Base-by-base conservation (phyloP, 2,329 filamentous ascomycete species). In the Pestalotiopsis sp. region DNA sequence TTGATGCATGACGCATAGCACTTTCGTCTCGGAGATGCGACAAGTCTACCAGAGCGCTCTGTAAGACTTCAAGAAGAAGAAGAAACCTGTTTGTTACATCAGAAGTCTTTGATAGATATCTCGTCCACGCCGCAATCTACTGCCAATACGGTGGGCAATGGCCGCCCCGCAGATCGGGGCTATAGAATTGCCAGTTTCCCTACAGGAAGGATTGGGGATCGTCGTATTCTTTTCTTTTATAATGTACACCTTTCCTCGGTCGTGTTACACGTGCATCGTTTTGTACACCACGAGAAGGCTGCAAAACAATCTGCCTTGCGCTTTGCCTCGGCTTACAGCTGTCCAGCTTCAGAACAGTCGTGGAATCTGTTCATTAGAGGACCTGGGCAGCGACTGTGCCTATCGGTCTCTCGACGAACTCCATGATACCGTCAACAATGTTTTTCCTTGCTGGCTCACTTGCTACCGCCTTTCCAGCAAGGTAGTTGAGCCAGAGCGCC, bases 401-500 rank as follows among this genome's bases (percentile, higher is more conserved):
- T 17, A 97, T 88, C 0, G 96, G 96, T 72, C 95, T 84, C 80
- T 94, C 93, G 1, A 96, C 94, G 81, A 98, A 92, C 73, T 91
- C 91, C 85, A 98, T 91, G 70, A 97, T 88, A 0, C 96, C 96
- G 62, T 97, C 90, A 3, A 97, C 92, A 64, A 99, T 92, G 73
- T 88, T 97, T 80, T 90, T 86, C 73, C 95, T 87, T 17, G 94
- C 93, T 2, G 87, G 85, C 79, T 97, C 94, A 71, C 93, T 97
- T 38, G 94, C 94, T 11, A 98, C 94, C 75, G 91, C 94, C 78
- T 89, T 92, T 0, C 96, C 96, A 4, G 90, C 93, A 39, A 99
- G 84, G 80, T 97, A 99, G 73, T 95, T 92, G 77, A 98, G 82
- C 95, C 95, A 98, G 25, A 98, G 82, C 69, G 95, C 82, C 68